These are phyloP conservation scores for Backusella macrospora DNA, from an alignment of 192 early-diverging fungal species.

Conservation along the genomic window DNA sequence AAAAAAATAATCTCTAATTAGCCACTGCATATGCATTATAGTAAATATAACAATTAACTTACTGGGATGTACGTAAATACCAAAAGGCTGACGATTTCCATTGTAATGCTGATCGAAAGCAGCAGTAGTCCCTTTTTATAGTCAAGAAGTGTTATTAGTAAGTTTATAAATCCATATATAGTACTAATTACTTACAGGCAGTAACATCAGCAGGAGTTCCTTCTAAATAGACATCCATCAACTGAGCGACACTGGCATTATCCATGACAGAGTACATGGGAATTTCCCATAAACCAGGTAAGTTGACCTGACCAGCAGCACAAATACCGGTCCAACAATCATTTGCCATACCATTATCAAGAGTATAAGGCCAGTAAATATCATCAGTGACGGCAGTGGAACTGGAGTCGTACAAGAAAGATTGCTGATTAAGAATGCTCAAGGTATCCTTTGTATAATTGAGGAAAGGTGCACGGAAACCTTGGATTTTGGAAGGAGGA, in stretches of 20 bases:
- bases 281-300: conserved; percentile 67
- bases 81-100: conserved; percentile 56
- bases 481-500: conserved; percentile 55
- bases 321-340: conserved; percentile 58
- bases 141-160: neutral
- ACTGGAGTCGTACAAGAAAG: conserved; percentile 59
- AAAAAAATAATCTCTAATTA: neutral
- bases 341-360: conserved; percentile 65
- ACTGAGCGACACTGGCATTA: conserved; percentile 32
- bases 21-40: neutral
- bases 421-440: conserved; percentile 41
- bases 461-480: conserved; percentile 71
- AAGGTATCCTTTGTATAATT: conserved; percentile 52
- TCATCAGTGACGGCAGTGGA: conserved; percentile 43
- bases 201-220: conserved; percentile 40
- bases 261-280: conserved; percentile 62
- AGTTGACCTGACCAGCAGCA: conserved; percentile 25
- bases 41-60: conserved; percentile 19
- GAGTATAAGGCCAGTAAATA: conserved; percentile 67
- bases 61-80: conserved; percentile 52
- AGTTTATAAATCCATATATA: neutral
- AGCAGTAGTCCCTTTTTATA: conserved; percentile 27
- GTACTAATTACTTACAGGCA: conserved; percentile 36
- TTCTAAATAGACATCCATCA: conserved; percentile 56
- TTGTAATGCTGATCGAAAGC: conserved; percentile 52